Conservation (phyloP, 2,329 filamentous ascomycete species). For the Diaporthe citrichinensis region DNA sequence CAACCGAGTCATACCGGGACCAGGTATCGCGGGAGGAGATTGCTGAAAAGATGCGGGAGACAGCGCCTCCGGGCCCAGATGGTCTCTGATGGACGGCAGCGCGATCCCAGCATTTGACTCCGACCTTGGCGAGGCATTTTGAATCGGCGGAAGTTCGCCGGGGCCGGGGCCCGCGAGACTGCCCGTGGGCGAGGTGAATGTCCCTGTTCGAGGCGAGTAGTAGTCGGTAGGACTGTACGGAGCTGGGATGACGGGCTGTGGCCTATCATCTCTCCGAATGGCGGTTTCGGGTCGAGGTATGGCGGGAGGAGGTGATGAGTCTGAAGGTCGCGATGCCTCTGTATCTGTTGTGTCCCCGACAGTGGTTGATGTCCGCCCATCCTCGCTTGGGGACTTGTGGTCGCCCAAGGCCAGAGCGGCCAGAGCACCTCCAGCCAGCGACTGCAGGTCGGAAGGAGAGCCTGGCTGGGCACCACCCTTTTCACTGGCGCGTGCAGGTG, state of each 20-base stretch:
- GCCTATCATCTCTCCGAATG: slow-evolving; percentile 37
- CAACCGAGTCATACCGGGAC: slow-evolving; percentile 51
- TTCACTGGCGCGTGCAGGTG: background rate
- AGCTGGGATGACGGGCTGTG: slow-evolving; percentile 33
- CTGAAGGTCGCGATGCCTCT: slow-evolving; percentile 22
- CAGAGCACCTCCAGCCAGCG: slow-evolving; percentile 51
- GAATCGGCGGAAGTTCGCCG: slow-evolving; percentile 52
- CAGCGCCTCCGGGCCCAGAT: slow-evolving; percentile 47
- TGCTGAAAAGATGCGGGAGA: slow-evolving; percentile 45
- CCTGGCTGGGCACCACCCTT: slow-evolving; percentile 32
- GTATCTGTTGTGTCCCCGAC: slow-evolving; percentile 41
- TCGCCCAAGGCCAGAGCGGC: slow-evolving; percentile 44
- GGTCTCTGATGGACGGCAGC: slow-evolving; percentile 56
- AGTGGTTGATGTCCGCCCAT: slow-evolving; percentile 44
- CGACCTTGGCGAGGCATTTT: slow-evolving; percentile 55
- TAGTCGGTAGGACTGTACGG: slow-evolving; percentile 35
- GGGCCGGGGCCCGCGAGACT: slow-evolving; percentile 40
- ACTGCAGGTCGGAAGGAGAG: slow-evolving; percentile 48
- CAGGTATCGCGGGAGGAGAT: slow-evolving; percentile 52
- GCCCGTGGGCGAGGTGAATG: slow-evolving; percentile 42
- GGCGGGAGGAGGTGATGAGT: slow-evolving; percentile 15
- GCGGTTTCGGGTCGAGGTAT: slow-evolving; percentile 27
- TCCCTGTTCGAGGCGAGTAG: slow-evolving; percentile 36
- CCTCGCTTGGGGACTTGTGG: slow-evolving; percentile 40
- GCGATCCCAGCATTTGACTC: slow-evolving; percentile 53